Conservation (phyloP, 192 early-diverging fungal species). For the Coemansia reversa region DNA sequence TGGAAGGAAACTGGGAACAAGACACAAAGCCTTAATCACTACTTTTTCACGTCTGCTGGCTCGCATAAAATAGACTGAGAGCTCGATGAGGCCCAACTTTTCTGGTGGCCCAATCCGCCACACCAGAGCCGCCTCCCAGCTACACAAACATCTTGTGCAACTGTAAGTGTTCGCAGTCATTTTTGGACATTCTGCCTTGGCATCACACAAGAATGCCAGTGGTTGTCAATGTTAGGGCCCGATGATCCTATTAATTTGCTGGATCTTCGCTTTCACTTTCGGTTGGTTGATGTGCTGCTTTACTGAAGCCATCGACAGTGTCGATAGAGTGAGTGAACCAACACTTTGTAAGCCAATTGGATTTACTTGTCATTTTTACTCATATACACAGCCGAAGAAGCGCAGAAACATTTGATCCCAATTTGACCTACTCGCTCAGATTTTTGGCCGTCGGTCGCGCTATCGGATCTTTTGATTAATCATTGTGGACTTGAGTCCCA, state of each 20-base stretch:
- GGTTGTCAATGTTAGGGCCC: too few relatives aligned
- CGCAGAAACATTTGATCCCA: background rate
- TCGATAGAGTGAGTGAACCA: background rate
- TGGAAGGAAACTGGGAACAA: conserved; percentile 17
- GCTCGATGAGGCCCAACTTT: too few relatives aligned
- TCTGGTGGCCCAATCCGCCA: too few relatives aligned
- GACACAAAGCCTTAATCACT: conserved; percentile 2
- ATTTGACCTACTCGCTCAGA: background rate
- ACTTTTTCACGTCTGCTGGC: too few relatives aligned
- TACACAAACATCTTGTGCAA: too few relatives aligned
- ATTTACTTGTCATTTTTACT: background rate
- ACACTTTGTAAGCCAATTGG: background rate
- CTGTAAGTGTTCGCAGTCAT: too few relatives aligned
- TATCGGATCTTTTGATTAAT: background rate
- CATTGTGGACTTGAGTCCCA: background rate
- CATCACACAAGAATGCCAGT: too few relatives aligned
- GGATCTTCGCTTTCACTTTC: background rate
- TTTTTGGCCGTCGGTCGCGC: background rate
- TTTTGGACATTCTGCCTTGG: too few relatives aligned
- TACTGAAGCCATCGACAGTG: background rate
- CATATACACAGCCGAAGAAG: background rate
- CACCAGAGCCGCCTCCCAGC: too few relatives aligned
- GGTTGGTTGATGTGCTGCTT: background rate
- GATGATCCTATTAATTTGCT: background rate
- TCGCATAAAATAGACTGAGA: too few relatives aligned